Base-by-base conservation (phyloP, 2,329 filamentous ascomycete species). In the Microcyclosporella mali region DNA sequence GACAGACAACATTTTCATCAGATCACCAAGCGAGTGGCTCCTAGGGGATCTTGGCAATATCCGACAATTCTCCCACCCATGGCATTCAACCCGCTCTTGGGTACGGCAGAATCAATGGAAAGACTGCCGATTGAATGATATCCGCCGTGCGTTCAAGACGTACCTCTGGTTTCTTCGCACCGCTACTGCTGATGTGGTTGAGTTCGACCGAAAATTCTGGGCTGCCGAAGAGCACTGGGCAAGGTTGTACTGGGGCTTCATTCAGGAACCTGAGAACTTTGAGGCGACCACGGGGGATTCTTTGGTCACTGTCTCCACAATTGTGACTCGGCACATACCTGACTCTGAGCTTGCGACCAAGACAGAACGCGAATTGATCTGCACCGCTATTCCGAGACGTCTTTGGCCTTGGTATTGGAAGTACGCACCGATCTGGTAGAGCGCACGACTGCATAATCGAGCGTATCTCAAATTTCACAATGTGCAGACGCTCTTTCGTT, bases 21-120 rank as follows among this genome's bases (percentile, higher is more conserved):
- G 47, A 35, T 46, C 52, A 8, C 27, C 46, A 4, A 37, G 43
- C 2, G 41, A 56, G 17, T 66, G 60, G 61, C 40, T 63, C 6
- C 45, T 65, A 1, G 64, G 59, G 25, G 64, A 66, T 37, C 51
- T 66, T 6, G 63, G 65, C 2, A 66, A 64, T 17, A 47, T 64
- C 6, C 56, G 63, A 11, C 45, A 64, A 3, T 6, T 56, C 0
- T 27, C 45, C 2, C 64, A 66, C 39, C 55, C 59, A 6, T 50
- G 45, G 46, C 49, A 53, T 14, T 11, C n/a, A 14, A 49, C 50
- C 2, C 27, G 31, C 6, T 46, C 45, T 7, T 53, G 50, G 48
- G 29, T 12, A 4, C 21, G 45, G 9, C 45, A 51, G 25, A 51
- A 50, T 35, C 46, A 52, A 34, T 48, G 45, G 46, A 14, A 14